phyloP scores from a whole-genome alignment of 257 asterid species.

The Nicotiana obtusifolia region DNA sequence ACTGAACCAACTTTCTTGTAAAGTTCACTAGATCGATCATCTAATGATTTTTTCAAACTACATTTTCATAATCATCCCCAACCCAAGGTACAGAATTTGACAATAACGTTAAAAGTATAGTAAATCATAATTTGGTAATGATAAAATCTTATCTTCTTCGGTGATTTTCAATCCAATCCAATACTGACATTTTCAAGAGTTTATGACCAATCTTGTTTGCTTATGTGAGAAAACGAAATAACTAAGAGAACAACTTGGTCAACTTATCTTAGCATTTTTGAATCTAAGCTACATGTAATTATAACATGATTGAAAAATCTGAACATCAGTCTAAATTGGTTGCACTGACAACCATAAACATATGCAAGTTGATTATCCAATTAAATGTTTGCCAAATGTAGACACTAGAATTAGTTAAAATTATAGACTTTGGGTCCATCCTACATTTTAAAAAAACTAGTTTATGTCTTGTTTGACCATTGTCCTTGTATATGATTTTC shows the following conservation, averaged over 20 bases:
- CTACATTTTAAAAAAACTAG: not conserved
- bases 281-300: not conserved
- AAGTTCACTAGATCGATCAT: no score
- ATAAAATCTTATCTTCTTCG: not conserved
- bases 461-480: not conserved
- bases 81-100: no score
- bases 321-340: not conserved
- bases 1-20: no score
- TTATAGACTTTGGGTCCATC: not conserved
- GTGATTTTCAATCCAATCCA: not conserved
- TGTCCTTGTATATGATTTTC: not conserved
- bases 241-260: not conserved
- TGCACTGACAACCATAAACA: not conserved
- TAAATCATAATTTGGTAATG: not conserved
- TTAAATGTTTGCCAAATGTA: not conserved
- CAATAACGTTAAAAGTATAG: no score
- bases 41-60: no score
- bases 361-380: not conserved
- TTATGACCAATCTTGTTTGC: not conserved
- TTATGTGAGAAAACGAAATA: not conserved
- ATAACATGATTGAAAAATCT: not conserved
- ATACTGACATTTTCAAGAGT: not conserved
- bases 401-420: not conserved
- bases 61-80: no score
- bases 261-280: not conserved